A percentile compares a stretch with the other conserved stretches of the same genome.
phyloP scores from a whole-genome alignment of 495 filamentous ascomycete genomes.

The Tuber microsphaerosporum region DNA sequence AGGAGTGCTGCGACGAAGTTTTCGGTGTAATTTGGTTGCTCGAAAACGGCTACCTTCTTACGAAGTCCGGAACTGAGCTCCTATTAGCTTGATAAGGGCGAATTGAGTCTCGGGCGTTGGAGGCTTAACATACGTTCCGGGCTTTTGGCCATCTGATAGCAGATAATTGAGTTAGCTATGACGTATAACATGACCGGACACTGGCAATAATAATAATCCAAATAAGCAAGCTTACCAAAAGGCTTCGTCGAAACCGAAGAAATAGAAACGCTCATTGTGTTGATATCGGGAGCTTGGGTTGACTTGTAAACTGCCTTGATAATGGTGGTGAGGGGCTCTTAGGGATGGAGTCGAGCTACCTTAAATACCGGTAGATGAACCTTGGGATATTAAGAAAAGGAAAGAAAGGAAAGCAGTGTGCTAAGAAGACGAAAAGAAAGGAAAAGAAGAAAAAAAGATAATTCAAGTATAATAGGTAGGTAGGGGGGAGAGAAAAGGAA shows the following conservation, averaged over 20 bases:
- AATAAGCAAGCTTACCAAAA: constrained; percentile 27
- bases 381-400: neutral
- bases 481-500: neutral
- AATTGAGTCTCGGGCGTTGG: constrained; percentile 4
- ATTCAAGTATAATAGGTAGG: neutral
- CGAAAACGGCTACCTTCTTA: constrained; percentile 98
- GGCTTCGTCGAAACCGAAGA: constrained; percentile 32
- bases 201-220: neutral
- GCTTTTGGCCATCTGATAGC: constrained; percentile 71
- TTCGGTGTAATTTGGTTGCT: constrained; percentile 90
- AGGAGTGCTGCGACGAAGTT: constrained; percentile 89
- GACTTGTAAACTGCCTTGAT: neutral
- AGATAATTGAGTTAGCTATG: constrained; percentile 15
- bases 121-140: constrained; percentile 79
- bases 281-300: neutral
- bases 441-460: neutral
- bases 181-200: neutral
- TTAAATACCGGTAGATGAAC: neutral
- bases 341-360: neutral
- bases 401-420: neutral
- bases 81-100: constrained; percentile 36
- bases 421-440: too few relatives aligned
- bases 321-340: neutral
- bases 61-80: constrained; percentile 78
- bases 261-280: constrained; percentile 34